A percentile compares a stretch with the other conserved stretches of the same genome.
Conservation (phyloP, 441 rosid species). For the Arabidopsis lyrata region DNA sequence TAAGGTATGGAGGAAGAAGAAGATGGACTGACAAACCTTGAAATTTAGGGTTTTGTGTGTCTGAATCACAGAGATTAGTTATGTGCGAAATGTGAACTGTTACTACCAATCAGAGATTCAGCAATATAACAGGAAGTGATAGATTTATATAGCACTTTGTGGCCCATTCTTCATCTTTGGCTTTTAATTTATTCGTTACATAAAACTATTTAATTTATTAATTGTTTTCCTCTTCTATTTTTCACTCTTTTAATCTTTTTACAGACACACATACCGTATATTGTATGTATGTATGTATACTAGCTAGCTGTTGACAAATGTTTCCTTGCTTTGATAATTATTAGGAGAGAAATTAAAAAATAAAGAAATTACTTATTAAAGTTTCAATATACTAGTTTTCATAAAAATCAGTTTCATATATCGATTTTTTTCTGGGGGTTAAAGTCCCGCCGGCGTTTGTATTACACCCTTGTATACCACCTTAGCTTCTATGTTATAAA, state of each 20-base stretch:
- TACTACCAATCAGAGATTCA: conserved; percentile 45
- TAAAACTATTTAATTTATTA: too few species aligned
- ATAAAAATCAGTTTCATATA: not conserved
- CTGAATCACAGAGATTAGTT: conserved; percentile 21
- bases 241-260: conserved; percentile 8
- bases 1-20: conserved; percentile 41
- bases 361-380: not conserved
- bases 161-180: not conserved
- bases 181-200: too few species aligned
- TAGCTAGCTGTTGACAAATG: conserved; percentile 23
- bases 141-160: conserved; percentile 68
- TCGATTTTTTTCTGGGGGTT: not conserved
- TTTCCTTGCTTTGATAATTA: not conserved
- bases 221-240: conserved; percentile 11
- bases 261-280: not conserved
- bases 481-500: too few species aligned
- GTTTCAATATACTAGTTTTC: conserved; percentile 7
- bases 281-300: not conserved
- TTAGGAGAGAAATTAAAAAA: too few species aligned
- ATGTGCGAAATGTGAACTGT: conserved; percentile 31
- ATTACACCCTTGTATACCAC: too few species aligned
- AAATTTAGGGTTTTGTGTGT: conserved; percentile 39
- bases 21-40: conserved; percentile 43
- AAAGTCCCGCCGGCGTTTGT: too few species aligned
- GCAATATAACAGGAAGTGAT: conserved; percentile 47